Evolutionary conservation across 1,284 basidiomycete genomes (phyloP), one percentile per base, ranked within the genome.

Genomic region (Fomitopsis pinicola): DNA sequence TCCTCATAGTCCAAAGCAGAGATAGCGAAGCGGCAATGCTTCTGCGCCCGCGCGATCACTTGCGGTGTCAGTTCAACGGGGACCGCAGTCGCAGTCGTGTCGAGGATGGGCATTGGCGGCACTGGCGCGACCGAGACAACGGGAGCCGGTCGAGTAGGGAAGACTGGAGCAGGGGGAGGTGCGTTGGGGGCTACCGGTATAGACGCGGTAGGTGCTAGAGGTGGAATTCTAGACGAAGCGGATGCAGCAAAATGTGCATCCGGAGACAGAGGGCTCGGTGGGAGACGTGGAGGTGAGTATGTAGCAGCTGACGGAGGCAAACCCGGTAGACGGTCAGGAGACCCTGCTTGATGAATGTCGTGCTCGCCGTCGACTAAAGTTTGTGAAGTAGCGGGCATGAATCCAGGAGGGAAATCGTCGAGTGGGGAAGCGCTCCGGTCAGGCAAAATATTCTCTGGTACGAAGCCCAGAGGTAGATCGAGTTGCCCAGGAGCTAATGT

Each of bases 1-100:
- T 98, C 95, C 71, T 97, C 95, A 72, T 95, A 98, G 70, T 97
- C 94, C 61, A 98, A 77, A 19, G 95, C 87, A 22, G 92, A 94
- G 62, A 97, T 94, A 7, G 95, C 95, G 76, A 89, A 97, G 59
- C 84, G 84, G 68, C 94, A 94, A 69, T 96, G 94, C 72, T 93
- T 96, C 78, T 97, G 94, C 28, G 84, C 85, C 67, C 88, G 86
- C 33, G 88, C 80, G 42, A 95, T 82, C 60, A 84, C 67, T 57
- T 73, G 74, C 1, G 89, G 85, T 3, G 90, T 87, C 52, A 92
- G 75, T 52, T 87, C 86, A 1, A 81, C 68, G 3, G 76, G 73
- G 19, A 69, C 42, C 22, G 69, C 64, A n/a, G 70, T 71, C 22
- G 70, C 65, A 14, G 75, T 74, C 44, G 72, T 72, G 14, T 66